phyloP scores from a whole-genome alignment of 345 rosid species.

The Populus nigra region DNA sequence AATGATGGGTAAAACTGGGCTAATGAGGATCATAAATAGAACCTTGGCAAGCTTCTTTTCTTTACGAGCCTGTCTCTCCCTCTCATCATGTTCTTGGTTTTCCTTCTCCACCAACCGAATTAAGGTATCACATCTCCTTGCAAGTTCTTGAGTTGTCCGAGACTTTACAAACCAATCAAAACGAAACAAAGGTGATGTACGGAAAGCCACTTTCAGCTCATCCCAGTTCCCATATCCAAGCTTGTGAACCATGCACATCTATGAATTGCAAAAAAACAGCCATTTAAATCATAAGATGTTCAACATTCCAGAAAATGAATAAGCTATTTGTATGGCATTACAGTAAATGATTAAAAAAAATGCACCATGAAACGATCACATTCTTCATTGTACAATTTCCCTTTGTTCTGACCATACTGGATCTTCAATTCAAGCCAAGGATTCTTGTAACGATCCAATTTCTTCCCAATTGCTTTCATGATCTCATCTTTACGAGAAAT shows the following conservation, averaged over 20 bases:
- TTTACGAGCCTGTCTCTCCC: constrained; percentile 95
- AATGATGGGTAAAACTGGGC: neutral
- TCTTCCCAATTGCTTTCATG: constrained; percentile 98
- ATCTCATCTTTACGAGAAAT: constrained; percentile 95
- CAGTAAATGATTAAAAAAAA: neutral
- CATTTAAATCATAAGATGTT: neutral
- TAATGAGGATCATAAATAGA: neutral
- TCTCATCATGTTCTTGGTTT: constrained; percentile 91
- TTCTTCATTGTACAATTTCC: constrained; percentile 95
- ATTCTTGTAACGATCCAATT: constrained; percentile 94
- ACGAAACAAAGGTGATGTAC: constrained; percentile 73
- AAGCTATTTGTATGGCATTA: neutral
- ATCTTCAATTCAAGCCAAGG: constrained; percentile 98
- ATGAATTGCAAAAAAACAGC: constrained; percentile 14
- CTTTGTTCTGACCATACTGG: constrained; percentile 97
- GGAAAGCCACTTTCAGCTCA: constrained; percentile 86
- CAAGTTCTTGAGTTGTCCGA: constrained; percentile 89
- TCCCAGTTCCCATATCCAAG: constrained; percentile 99
- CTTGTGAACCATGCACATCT: constrained; percentile 98
- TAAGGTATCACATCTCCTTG: constrained; percentile 93
- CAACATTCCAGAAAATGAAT: neutral
- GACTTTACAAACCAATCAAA: constrained; percentile 99
- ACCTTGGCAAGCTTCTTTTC: constrained; percentile 99
- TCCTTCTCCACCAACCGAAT: constrained; percentile 96
- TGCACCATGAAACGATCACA: constrained; percentile 89